Evolutionary conservation across 75 land plant genomes (phyloP).

Genomic region (Gnetum montanum): DNA sequence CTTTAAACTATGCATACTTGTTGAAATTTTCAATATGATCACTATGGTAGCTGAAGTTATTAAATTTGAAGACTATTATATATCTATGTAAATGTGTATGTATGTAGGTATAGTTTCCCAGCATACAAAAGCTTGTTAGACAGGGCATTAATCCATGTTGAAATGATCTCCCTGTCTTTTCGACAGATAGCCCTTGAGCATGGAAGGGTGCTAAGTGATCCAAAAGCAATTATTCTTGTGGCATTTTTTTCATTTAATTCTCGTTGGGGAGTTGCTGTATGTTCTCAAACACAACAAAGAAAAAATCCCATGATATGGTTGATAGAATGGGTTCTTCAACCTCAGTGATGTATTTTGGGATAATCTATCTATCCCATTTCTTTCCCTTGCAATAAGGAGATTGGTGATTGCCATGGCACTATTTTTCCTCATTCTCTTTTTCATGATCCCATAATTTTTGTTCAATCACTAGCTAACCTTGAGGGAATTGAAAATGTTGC

Average conservation of each 20-base stretch:
- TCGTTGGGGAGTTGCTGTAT: slow-evolving; percentile 74
- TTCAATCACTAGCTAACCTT: slow-evolving; percentile 89
- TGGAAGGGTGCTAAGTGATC: slow-evolving; percentile 25
- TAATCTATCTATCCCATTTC: too few relatives aligned
- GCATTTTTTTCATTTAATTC: slow-evolving; percentile 71
- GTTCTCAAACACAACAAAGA: slow-evolving; percentile 69
- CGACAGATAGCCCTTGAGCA: slow-evolving; percentile 46
- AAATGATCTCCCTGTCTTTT: slow-evolving; percentile 7
- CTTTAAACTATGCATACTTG: too few relatives aligned
- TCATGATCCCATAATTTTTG: slow-evolving; percentile 85
- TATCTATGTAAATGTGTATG: too few relatives aligned
- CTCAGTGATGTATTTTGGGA: slow-evolving; percentile 74
- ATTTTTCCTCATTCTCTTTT: slow-evolving; percentile 76
- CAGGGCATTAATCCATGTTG: too few relatives aligned
- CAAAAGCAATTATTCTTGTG: slow-evolving; percentile 51
- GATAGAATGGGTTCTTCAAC: slow-evolving; percentile 73
- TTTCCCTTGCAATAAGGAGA: slow-evolving; percentile 46
- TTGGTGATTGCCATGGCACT: slow-evolving; percentile 48
- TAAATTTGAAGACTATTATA: too few relatives aligned
- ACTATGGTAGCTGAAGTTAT: too few relatives aligned
- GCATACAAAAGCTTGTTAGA: too few relatives aligned
- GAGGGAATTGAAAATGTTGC: slow-evolving; percentile 68
- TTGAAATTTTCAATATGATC: too few relatives aligned
- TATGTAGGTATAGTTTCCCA: too few relatives aligned
- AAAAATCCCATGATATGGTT: slow-evolving; percentile 62